A percentile compares a stretch with the other conserved stretches of the same genome.
These are phyloP conservation scores for Lepidium campestre DNA, from an alignment of 441 rosid species.

Conservation along the genomic window DNA sequence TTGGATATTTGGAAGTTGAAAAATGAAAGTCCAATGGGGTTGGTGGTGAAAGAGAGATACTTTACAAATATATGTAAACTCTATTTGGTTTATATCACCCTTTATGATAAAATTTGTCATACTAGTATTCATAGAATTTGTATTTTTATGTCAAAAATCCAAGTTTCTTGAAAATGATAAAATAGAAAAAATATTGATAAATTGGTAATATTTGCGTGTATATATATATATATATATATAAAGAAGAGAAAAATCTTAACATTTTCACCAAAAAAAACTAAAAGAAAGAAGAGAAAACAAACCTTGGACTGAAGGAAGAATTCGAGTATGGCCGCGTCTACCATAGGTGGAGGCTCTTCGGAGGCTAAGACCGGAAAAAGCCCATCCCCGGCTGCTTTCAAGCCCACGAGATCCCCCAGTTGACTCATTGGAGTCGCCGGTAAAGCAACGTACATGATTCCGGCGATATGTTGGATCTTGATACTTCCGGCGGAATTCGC, in stretches of 20 bases:
- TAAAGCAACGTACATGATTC: slow-evolving; percentile 44
- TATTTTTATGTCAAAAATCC: too few relatives aligned
- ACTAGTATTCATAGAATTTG: too few relatives aligned
- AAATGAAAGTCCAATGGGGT: not conserved
- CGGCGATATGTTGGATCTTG: slow-evolving; percentile 25
- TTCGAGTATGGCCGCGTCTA: slow-evolving; percentile 36
- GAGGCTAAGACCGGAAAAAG: slow-evolving; percentile 33
- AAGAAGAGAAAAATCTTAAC: too few relatives aligned
- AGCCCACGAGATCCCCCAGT: slow-evolving; percentile 21
- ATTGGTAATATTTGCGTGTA: too few relatives aligned
- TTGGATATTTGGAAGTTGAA: too few relatives aligned
- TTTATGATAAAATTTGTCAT: too few relatives aligned
- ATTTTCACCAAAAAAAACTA: too few relatives aligned
- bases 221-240: too few relatives aligned
- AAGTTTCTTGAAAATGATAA: too few relatives aligned
- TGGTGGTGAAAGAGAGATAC: too few relatives aligned
- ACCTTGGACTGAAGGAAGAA: slow-evolving; percentile 50
- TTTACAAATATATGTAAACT: too few relatives aligned
- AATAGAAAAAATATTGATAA: too few relatives aligned
- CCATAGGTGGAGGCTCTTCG: slow-evolving; percentile 42
- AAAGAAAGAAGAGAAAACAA: slow-evolving; percentile 1
- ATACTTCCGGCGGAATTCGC: slow-evolving; percentile 30
- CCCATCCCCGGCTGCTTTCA: slow-evolving; percentile 16
- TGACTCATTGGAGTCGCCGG: slow-evolving; percentile 28
- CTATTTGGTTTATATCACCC: not conserved